Percentiles rank a stretch among this genome's conserved stretches.
These are phyloP conservation scores for Leptographium lundbergii DNA, from an alignment of 2,329 filamentous ascomycete species.

Conservation along the genomic window DNA sequence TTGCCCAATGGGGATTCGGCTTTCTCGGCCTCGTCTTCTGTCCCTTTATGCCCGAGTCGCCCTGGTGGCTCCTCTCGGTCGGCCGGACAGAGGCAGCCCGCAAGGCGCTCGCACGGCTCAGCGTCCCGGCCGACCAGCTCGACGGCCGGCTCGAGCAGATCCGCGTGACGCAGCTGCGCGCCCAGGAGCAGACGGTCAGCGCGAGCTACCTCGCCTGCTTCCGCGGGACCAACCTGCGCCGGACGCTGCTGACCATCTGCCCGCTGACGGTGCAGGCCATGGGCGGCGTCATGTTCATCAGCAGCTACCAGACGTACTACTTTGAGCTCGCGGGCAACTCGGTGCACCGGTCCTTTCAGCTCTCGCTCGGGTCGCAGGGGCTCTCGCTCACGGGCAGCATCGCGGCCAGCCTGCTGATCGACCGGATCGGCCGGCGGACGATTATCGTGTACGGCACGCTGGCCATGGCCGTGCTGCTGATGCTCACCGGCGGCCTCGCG, in stretches of 20 bases:
- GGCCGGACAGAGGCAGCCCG: conserved; percentile 27
- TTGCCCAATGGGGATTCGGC: conserved; percentile 16
- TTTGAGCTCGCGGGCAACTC: conserved; percentile 27
- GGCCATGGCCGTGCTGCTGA: conserved; percentile 25
- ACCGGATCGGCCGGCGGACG: conserved; percentile 22
- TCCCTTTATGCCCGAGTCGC: conserved; percentile 11
- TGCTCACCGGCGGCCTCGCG: conserved; percentile 25
- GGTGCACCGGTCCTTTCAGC: conserved; percentile 15
- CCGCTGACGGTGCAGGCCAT: conserved; percentile 15
- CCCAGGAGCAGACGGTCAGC: conserved; percentile 34
- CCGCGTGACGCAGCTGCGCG: conserved; percentile 28
- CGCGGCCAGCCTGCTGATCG: conserved; percentile 25
- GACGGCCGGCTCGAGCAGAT: conserved; percentile 19
- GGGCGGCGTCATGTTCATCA: conserved; percentile 22
- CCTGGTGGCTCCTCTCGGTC: conserved; percentile 21
- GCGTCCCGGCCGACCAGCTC: conserved; percentile 14
- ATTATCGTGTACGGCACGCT: conserved; percentile 23
- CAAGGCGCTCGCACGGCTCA: conserved; percentile 24
- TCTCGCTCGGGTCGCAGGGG: conserved; percentile 24
- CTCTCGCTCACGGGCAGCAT: conserved; percentile 26
- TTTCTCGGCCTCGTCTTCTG: conserved; percentile 10
- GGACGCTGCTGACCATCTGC: conserved; percentile 37
- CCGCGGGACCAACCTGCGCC: conserved; percentile 32
- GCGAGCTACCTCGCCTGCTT: conserved; percentile 39
- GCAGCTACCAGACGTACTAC: conserved; percentile 29